Evolutionary conservation across 148 eudicot species (phyloP), one percentile per base, ranked within the genome.

Genomic region (Salicornia ramosissima): DNA sequence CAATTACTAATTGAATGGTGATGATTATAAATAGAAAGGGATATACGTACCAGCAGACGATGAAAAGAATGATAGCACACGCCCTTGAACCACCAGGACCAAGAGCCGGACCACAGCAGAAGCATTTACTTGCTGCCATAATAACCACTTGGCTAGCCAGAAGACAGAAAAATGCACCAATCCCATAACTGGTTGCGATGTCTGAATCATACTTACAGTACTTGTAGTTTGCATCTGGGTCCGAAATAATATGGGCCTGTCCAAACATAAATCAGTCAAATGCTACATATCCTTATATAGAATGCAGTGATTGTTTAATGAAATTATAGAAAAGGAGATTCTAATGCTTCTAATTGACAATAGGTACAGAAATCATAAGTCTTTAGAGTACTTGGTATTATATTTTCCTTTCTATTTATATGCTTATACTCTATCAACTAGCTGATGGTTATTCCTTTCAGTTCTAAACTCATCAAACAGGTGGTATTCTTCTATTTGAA

Each of bases 81-180:
- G 93, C 91, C 75, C 97, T 82, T 11, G 97, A 84, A 70, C 97
- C 91, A 18, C 83, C 90, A 15, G 97, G 96, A 39, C 69, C 82
- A 64, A 90, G 74, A 70, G 90, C 83, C 78, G 78, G 83, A 25
- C 98, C 97, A 62, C 92, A 93, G 67, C 98, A 93, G 74, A 93
- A 90, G 80, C 97, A 93, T 45, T 75, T 77, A 71, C 87, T 93
- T 43, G 92, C 92, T 49, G 70, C 78, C 90, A 90, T 87, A 30
- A 87, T 74, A 28, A 90, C 21, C 12, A 76, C 75, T 74, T 93
- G 98, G 67, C 96, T 82, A 30, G 72, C 86, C 81, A 90, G 26
- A 40, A 93, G 88, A 62, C 88, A 85, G 53, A 93, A 67, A 65
- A 93, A 87, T 8, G 98, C 96, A 58, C 96, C 96, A 49, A 88